A percentile compares a stretch with the other conserved stretches of the same genome.
These are phyloP conservation scores for Mrakia blollopis DNA, from an alignment of 768 basidiomycete genomes.

Conservation along the genomic window DNA sequence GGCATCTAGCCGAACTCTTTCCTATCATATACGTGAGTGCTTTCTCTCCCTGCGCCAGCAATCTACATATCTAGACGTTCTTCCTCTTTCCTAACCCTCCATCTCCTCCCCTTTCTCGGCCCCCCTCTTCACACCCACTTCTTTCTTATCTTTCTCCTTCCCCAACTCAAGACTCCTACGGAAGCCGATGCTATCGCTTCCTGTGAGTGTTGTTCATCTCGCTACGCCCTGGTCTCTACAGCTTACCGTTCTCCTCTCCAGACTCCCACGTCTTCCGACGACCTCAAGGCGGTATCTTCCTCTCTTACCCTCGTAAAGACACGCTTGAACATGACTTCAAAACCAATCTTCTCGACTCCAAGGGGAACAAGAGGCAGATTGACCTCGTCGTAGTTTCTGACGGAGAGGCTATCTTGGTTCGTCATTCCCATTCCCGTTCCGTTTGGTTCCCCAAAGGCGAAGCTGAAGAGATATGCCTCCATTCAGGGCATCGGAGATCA, in stretches of 20 bases:
- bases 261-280: conserved; percentile 77
- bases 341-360: neutral
- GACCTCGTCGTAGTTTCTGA: conserved; percentile 80
- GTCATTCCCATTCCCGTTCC: neutral
- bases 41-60: too few species aligned
- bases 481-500: conserved; percentile 49
- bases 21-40: conserved; percentile 62
- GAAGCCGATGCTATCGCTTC: conserved; percentile 58
- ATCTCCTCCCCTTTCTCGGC: too few species aligned
- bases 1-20: conserved; percentile 58
- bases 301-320: conserved; percentile 56
- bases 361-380: conserved; percentile 44
- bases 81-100: too few species aligned
- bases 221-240: too few species aligned
- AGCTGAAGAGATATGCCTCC: neutral
- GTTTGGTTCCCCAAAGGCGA: neutral
- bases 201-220: too few species aligned
- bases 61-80: too few species aligned
- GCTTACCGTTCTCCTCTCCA: too few species aligned
- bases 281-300: conserved; percentile 61
- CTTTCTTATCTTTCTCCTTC: conserved; percentile 44
- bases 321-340: conserved; percentile 68
- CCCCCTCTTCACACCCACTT: too few species aligned
- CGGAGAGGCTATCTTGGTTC: conserved; percentile 66
- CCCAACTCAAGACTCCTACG: conserved; percentile 58